Conservation (phyloP, 805 yeast genomes). For the Kluyveromyces lactis region DNA sequence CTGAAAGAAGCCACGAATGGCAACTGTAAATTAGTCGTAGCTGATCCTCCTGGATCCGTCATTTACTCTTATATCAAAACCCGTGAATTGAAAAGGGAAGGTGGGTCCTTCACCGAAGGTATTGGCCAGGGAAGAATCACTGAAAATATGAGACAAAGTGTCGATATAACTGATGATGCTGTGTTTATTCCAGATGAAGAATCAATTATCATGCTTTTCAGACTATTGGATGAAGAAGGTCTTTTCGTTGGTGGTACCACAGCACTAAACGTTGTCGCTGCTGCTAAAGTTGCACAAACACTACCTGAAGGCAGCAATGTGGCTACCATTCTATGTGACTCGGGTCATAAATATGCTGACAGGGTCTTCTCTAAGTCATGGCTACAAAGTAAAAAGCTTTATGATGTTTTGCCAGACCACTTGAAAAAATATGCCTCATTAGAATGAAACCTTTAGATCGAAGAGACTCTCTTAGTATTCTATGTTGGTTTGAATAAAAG, state of each 20-base stretch:
- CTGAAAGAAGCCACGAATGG: constrained; percentile 63
- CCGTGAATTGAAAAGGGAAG: constrained; percentile 64
- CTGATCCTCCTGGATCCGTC: constrained; percentile 93
- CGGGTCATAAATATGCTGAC: constrained; percentile 84
- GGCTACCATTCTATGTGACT: constrained; percentile 83
- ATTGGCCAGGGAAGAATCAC: constrained; percentile 95
- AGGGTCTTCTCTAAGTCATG: constrained; percentile 70
- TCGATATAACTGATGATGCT: constrained; percentile 73
- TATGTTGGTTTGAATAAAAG: too few species aligned
- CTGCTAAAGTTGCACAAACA: constrained; percentile 61
- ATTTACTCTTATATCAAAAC: constrained; percentile 70
- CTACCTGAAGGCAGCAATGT: constrained; percentile 76
- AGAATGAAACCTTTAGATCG: constrained; percentile 10
- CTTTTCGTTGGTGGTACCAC: constrained; percentile 86
- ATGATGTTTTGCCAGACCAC: constrained; percentile 58
- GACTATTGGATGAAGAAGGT: constrained; percentile 83
- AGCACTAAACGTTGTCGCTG: constrained; percentile 86
- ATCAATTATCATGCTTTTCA: constrained; percentile 75
- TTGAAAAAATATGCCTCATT: constrained; percentile 57
- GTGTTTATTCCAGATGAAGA: constrained; percentile 69
- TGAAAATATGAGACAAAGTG: constrained; percentile 65
- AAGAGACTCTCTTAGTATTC: too few species aligned
- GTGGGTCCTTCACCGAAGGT: constrained; percentile 90
- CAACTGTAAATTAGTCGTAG: constrained; percentile 54
- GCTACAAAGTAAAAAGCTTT: constrained; percentile 64